Percentiles rank a stretch among this genome's conserved stretches.
phyloP scores from a whole-genome alignment of 164 flowering plant species.

The Aristolochia californica region DNA sequence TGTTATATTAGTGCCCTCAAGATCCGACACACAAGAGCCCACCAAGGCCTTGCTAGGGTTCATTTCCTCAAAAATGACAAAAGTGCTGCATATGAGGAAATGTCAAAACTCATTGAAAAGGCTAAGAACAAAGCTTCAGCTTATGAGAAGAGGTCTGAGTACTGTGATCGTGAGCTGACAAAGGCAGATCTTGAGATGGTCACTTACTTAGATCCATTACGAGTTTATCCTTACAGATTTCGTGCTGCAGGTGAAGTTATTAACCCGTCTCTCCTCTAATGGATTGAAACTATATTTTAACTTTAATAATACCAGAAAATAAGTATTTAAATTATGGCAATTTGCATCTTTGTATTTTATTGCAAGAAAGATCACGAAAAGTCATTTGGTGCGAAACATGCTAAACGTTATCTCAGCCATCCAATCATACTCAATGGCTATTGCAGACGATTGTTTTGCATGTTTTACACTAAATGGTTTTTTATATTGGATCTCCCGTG shows the following conservation, averaged over 20 bases:
- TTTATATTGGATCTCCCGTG: too few species aligned
- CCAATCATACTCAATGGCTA: too few species aligned
- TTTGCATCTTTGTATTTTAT: too few species aligned
- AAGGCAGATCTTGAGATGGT: conserved; percentile 91
- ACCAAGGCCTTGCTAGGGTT: conserved; percentile 97
- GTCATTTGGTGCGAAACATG: too few species aligned
- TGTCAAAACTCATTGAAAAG: conserved; percentile 86
- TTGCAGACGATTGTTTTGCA: too few species aligned
- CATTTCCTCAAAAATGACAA: conserved; percentile 66
- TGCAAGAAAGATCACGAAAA: too few species aligned
- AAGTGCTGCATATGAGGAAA: conserved; percentile 78
- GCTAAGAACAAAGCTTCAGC: conserved; percentile 94
- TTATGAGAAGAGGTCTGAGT: conserved; percentile 96
- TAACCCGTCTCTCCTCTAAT: too few species aligned
- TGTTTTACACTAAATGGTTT: too few species aligned
- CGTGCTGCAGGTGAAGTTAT: conserved; percentile 97
- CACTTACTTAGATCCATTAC: conserved; percentile 81
- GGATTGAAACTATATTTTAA: too few species aligned
- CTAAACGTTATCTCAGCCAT: too few species aligned
- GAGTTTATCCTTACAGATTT: conserved; percentile 95
- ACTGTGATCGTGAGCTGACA: conserved; percentile 81
- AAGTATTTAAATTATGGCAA: too few species aligned
- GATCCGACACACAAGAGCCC: conserved; percentile 89
- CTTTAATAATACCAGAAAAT: too few species aligned
- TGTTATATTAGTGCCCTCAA: conserved; percentile 92